Percentiles rank a stretch among this genome's conserved stretches.
phyloP scores from a whole-genome alignment of 176 grass and related monocot species.

The Carex littledalei region DNA sequence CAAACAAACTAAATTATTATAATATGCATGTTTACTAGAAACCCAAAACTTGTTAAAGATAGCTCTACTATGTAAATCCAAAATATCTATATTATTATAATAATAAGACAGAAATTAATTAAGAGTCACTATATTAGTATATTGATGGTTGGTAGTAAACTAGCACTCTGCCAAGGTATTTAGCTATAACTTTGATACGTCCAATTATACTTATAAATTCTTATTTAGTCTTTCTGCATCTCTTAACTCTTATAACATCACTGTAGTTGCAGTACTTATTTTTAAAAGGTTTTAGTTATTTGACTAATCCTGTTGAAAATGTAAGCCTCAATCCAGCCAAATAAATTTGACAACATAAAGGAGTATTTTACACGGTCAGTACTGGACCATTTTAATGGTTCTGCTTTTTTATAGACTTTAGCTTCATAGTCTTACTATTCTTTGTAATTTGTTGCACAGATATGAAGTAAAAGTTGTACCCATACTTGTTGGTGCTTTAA shows the following conservation, averaged over 20 bases:
- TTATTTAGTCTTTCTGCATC: background rate
- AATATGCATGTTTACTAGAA: background rate
- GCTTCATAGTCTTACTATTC: slow-evolving; percentile 12
- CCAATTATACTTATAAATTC: background rate
- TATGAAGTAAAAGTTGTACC: slow-evolving; percentile 81
- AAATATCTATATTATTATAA: background rate
- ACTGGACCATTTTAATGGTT: background rate
- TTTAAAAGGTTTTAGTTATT: background rate
- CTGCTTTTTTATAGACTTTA: slow-evolving; percentile 4
- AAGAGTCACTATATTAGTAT: background rate
- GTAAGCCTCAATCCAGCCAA: background rate
- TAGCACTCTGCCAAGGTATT: background rate
- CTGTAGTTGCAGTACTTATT: background rate
- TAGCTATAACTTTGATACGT: background rate
- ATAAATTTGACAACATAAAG: background rate
- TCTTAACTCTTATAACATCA: background rate
- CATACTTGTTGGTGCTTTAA: slow-evolving; percentile 84
- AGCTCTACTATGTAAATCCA: background rate
- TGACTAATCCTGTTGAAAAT: background rate
- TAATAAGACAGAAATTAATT: too few relatives aligned
- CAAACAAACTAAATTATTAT: background rate
- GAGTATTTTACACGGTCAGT: background rate
- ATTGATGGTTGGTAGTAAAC: background rate
- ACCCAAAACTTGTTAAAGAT: background rate
- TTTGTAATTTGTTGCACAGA: slow-evolving; percentile 43